phyloP scores from a whole-genome alignment of 2,329 filamentous ascomycete species.

The Ascochyta koolunga region DNA sequence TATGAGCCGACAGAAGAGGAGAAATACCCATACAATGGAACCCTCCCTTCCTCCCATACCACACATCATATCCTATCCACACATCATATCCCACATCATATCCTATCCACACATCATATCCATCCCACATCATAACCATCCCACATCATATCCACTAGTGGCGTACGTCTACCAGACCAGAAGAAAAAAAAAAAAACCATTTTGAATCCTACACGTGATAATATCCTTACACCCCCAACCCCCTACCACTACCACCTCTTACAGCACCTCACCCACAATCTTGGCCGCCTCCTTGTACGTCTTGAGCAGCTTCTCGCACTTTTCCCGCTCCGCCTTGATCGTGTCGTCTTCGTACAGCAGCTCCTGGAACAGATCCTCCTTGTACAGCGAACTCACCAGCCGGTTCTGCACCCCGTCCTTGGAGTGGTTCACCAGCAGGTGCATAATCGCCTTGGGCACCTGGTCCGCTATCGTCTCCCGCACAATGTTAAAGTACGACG shows the following conservation, averaged over 20 bases:
- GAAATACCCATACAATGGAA: conserved; percentile 29
- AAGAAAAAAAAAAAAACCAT: conserved; percentile 1
- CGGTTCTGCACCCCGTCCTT: conserved; percentile 98
- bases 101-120: not conserved
- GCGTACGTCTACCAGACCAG: not conserved
- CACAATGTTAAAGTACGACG: conserved; percentile 98
- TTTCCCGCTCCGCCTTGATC: conserved; percentile 96
- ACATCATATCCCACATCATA: too few relatives aligned
- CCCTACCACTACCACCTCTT: conserved; percentile 15
- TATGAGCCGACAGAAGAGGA: conserved; percentile 19
- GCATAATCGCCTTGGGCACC: conserved; percentile 98
- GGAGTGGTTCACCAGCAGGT: conserved; percentile 95
- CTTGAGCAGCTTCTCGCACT: conserved; percentile 93
- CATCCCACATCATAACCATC: not conserved
- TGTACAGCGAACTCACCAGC: conserved; percentile 93
- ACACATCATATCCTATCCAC: too few relatives aligned
- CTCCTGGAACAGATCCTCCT: conserved; percentile 87
- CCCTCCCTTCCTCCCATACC: not conserved
- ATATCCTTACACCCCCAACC: conserved; percentile 17
- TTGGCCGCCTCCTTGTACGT: conserved; percentile 98
- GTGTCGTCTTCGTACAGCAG: conserved; percentile 96
- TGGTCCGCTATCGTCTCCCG: conserved; percentile 98
- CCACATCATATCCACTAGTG: conserved; percentile 1
- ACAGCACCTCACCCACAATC: conserved; percentile 89
- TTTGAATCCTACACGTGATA: conserved; percentile 33